phyloP scores from a whole-genome alignment of 768 basidiomycete genomes.

The Lactifluus rugatus region DNA sequence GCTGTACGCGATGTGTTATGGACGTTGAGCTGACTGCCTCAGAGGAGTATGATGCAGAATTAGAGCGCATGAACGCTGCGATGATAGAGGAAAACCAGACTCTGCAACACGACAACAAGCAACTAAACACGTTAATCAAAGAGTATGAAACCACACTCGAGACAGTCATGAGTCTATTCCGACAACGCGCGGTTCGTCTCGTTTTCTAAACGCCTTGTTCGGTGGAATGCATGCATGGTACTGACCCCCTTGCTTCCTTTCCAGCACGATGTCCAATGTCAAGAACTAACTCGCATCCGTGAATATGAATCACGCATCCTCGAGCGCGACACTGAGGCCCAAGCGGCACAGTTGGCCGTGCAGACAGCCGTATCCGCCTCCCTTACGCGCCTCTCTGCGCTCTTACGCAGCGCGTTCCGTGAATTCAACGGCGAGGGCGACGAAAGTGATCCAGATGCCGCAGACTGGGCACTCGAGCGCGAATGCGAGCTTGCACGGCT shows the following conservation, averaged over 20 bases:
- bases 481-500: conserved; percentile 85
- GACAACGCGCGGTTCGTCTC: conserved; percentile 78
- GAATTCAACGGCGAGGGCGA: conserved; percentile 54
- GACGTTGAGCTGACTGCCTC: conserved; percentile 8
- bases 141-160: conserved; percentile 97
- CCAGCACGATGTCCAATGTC: conserved; percentile 88
- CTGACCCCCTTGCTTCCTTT: not conserved
- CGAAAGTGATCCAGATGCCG: conserved; percentile 25
- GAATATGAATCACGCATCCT: conserved; percentile 87
- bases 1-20: not conserved
- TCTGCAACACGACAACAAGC: conserved; percentile 91
- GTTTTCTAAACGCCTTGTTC: not conserved
- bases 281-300: conserved; percentile 78
- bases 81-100: conserved; percentile 76
- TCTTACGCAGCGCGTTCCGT: conserved; percentile 62
- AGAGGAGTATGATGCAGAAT: conserved; percentile 87
- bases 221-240: not conserved
- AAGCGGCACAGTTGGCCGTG: conserved; percentile 46
- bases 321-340: conserved; percentile 58
- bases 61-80: conserved; percentile 79
- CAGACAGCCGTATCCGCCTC: conserved; percentile 59
- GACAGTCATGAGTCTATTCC: conserved; percentile 85
- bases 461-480: conserved; percentile 78
- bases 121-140: conserved; percentile 79
- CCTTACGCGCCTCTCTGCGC: conserved; percentile 57